These are phyloP conservation scores for Xylaria sp. DNA, from an alignment of 2,329 filamentous ascomycete genomes.

Conservation along the genomic window DNA sequence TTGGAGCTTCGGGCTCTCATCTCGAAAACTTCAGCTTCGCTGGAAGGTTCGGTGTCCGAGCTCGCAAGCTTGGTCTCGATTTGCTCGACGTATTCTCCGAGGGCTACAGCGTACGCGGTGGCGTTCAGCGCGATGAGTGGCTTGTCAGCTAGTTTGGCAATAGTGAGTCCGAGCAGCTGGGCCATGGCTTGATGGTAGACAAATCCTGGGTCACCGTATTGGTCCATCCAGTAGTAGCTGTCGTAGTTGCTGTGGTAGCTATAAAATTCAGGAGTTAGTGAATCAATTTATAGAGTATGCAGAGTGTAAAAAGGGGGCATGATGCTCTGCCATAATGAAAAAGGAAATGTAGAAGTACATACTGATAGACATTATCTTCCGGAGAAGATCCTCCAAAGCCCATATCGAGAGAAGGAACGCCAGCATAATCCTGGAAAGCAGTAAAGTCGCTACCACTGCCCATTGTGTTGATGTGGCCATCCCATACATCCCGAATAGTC, in stretches of 20 bases:
- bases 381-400: constrained; percentile 45
- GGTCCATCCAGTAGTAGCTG: constrained; percentile 82
- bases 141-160: constrained; percentile 56
- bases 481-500: constrained; percentile 65
- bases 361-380: constrained; percentile 58
- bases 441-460: constrained; percentile 71
- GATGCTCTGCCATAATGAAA: not conserved
- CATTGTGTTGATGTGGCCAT: constrained; percentile 57
- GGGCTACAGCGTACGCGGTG: constrained; percentile 55
- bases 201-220: constrained; percentile 66
- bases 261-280: not conserved
- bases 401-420: constrained; percentile 60
- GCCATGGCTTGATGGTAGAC: constrained; percentile 62
- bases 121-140: constrained; percentile 61
- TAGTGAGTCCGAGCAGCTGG: constrained; percentile 58
- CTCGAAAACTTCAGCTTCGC: constrained; percentile 30
- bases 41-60: constrained; percentile 22
- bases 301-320: no score
- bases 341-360: not conserved
- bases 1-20: constrained; percentile 23
- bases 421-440: constrained; percentile 67
- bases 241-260: constrained; percentile 87
- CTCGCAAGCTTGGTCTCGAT: constrained; percentile 46
- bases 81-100: constrained; percentile 48
- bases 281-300: no score